Percentiles rank a stretch among this genome's conserved stretches.
Evolutionary conservation across 805 yeast species (phyloP).

Genomic region (Barnettozyma wickerhamii): DNA sequence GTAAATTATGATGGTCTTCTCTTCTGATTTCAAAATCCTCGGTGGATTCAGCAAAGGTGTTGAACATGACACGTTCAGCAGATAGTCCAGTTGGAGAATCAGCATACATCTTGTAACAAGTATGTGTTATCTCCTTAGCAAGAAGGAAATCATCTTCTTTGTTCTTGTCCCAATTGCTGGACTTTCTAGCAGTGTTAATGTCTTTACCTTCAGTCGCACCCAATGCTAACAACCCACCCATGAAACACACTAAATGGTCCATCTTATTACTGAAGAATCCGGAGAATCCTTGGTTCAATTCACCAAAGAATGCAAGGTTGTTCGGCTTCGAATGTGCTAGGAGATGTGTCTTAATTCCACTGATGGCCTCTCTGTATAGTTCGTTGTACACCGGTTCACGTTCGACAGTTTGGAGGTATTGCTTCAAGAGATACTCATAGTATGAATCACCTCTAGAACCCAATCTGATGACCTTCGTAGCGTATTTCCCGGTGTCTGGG

Average conservation of each 20-base stretch:
- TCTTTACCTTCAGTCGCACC: constrained; percentile 83
- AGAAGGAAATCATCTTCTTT: constrained; percentile 61
- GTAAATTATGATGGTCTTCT: constrained; percentile 76
- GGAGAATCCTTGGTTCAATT: constrained; percentile 62
- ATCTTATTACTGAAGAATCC: constrained; percentile 63
- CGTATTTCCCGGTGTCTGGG: constrained; percentile 70
- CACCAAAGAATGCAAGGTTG: constrained; percentile 69
- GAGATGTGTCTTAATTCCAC: constrained; percentile 70
- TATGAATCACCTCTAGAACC: constrained; percentile 95
- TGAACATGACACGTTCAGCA: constrained; percentile 88
- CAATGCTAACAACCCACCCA: constrained; percentile 82
- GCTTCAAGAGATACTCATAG: constrained; percentile 84
- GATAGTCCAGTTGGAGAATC: constrained; percentile 69
- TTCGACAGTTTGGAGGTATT: constrained; percentile 72
- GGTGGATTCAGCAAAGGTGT: constrained; percentile 40
- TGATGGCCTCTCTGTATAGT: constrained; percentile 73
- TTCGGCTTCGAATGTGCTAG: constrained; percentile 57
- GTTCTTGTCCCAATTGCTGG: constrained; percentile 51
- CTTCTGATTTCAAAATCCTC: constrained; percentile 67
- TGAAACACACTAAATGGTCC: constrained; percentile 92
- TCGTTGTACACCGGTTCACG: constrained; percentile 56
- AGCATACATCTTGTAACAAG: constrained; percentile 85
- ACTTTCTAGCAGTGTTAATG: constrained; percentile 48
- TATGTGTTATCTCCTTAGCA: constrained; percentile 69
- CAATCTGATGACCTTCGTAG: constrained; percentile 62